Percentiles rank a stretch among this genome's conserved stretches.
Conservation (phyloP, 768 basidiomycete genomes). For the Hypholoma fasciculare region DNA sequence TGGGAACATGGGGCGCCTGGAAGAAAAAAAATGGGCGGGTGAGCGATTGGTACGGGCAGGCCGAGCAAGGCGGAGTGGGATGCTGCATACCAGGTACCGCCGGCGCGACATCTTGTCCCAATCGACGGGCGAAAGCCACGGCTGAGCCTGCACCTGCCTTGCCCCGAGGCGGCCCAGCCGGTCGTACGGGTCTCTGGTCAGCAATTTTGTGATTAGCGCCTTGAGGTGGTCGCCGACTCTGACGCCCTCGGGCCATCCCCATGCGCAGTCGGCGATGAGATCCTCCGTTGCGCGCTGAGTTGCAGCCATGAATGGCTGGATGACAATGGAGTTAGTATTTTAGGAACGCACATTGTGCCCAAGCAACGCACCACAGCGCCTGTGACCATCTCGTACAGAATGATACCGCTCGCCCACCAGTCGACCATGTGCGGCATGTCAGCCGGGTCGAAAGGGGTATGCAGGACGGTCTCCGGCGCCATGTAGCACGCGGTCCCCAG, state of each 20-base stretch:
- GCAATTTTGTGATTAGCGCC: conserved; percentile 41
- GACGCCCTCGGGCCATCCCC: conserved; percentile 37
- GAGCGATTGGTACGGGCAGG: background rate
- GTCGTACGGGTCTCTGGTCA: conserved; percentile 30
- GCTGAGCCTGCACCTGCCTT: conserved; percentile 37
- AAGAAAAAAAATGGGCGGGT: conserved; percentile 14
- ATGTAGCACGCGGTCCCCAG: conserved; percentile 49
- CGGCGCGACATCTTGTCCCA: conserved; percentile 47
- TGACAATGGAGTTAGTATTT: background rate
- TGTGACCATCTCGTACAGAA: conserved; percentile 54
- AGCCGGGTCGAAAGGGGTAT: background rate
- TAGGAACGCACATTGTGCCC: no score
- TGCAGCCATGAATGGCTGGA: background rate
- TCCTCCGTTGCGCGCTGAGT: background rate
- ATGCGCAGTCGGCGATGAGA: background rate
- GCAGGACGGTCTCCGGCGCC: conserved; percentile 42
- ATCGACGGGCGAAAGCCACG: conserved; percentile 45
- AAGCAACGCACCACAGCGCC: conserved; percentile 26
- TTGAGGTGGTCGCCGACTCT: conserved; percentile 40
- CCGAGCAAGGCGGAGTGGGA: background rate
- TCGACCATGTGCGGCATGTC: conserved; percentile 33
- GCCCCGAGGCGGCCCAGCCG: conserved; percentile 37
- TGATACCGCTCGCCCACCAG: conserved; percentile 56
- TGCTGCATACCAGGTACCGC: conserved; percentile 41
- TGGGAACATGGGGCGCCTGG: conserved; percentile 42